Conservation (phyloP, 169 alveolate species). For the Eimeria necatrix region DNA sequence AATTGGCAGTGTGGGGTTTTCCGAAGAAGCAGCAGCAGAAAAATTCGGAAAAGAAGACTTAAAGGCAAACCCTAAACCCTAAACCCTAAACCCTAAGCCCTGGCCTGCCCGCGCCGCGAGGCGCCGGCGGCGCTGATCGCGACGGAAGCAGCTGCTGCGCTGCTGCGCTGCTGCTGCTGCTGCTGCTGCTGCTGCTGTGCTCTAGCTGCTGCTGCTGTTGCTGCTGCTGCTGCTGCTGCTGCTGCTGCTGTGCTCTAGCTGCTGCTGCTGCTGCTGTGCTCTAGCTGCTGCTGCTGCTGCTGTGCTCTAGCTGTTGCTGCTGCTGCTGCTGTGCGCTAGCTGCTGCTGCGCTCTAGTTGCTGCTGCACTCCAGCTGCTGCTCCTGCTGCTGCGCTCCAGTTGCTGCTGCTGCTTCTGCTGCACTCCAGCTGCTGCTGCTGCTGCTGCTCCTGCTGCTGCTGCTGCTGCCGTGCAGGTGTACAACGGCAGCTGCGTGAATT, state of each 20-base stretch:
- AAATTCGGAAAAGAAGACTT: slow-evolving; percentile 93
- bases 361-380: not conserved
- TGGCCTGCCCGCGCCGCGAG: too few species aligned
- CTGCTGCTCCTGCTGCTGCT: not conserved
- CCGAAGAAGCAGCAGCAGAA: slow-evolving; percentile 93
- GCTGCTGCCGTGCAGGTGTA: slow-evolving; percentile 81
- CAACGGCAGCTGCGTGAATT: slow-evolving; percentile 86
- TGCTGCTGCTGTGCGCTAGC: too few species aligned
- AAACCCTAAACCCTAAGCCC: slow-evolving; percentile 5
- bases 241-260: too few species aligned
- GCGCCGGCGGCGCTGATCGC: too few species aligned
- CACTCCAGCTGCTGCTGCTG: slow-evolving; percentile 12
- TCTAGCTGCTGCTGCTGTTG: too few species aligned
- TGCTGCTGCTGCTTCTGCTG: not conserved
- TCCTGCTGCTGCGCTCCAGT: not conserved
- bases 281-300: too few species aligned
- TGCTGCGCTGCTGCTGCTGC: too few species aligned
- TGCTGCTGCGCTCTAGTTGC: not conserved
- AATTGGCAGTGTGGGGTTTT: slow-evolving; percentile 92
- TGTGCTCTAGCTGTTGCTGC: too few species aligned
- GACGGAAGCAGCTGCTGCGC: too few species aligned
- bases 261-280: too few species aligned
- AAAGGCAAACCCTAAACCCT: slow-evolving; percentile 81
- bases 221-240: too few species aligned
- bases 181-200: too few species aligned